phyloP scores from a whole-genome alignment of 1,284 basidiomycete genomes.

The Papiliotrema terrestris region DNA sequence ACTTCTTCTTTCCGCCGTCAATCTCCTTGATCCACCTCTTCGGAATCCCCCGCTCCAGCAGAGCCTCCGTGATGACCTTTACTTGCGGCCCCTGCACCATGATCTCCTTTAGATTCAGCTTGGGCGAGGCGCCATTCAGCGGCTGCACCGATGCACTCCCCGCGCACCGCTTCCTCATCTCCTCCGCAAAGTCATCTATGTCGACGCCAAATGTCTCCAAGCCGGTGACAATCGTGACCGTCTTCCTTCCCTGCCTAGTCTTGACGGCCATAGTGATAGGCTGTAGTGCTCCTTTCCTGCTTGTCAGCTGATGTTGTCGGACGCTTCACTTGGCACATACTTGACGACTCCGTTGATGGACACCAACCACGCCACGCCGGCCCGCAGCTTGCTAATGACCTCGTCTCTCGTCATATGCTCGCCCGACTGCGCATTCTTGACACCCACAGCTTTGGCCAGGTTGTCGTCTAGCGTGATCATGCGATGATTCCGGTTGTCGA shows the following conservation, averaged over 20 bases:
- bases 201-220: conserved; percentile 71
- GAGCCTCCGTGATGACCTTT: conserved; percentile 61
- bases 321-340: conserved; percentile 9
- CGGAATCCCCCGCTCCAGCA: conserved; percentile 67
- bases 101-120: conserved; percentile 57
- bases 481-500: conserved; percentile 63
- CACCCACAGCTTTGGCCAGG: conserved; percentile 55
- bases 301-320: neutral
- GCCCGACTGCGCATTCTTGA: conserved; percentile 50
- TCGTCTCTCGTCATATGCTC: conserved; percentile 72
- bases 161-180: conserved; percentile 70
- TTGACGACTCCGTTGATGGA: conserved; percentile 37
- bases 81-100: conserved; percentile 78
- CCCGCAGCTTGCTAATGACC: conserved; percentile 49
- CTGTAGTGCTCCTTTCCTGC: conserved; percentile 69
- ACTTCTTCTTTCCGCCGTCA: conserved; percentile 6
- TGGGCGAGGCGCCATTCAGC: conserved; percentile 41
- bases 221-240: conserved; percentile 69
- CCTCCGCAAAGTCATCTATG: conserved; percentile 71
- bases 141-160: conserved; percentile 61
- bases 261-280: conserved; percentile 68
- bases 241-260: conserved; percentile 69
- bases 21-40: conserved; percentile 68
- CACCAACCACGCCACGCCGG: conserved; percentile 33
- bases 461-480: conserved; percentile 66